Conservation (phyloP, 768 basidiomycete species). For the Dendrothele bispora region DNA sequence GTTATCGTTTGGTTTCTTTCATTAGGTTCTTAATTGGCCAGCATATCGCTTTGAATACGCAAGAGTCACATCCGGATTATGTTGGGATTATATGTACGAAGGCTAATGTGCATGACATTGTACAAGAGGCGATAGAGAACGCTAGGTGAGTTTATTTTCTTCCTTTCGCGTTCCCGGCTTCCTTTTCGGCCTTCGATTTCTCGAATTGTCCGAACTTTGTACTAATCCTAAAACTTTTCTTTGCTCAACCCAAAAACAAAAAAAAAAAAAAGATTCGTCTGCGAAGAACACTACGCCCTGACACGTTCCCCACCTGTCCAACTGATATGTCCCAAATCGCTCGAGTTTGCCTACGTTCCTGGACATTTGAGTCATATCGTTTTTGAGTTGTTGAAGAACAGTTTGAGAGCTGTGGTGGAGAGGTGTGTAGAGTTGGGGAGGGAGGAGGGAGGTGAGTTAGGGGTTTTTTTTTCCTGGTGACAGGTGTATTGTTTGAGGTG, state of each 20-base stretch:
- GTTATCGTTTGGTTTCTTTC: constrained; percentile 24
- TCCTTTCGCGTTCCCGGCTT: too few species aligned
- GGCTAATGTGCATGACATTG: constrained; percentile 94
- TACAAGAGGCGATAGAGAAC: constrained; percentile 98
- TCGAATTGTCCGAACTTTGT: too few species aligned
- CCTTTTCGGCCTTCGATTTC: too few species aligned
- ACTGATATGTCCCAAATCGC: constrained; percentile 86
- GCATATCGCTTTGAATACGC: constrained; percentile 94
- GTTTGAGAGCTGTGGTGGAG: constrained; percentile 94
- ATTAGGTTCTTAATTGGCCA: too few species aligned
- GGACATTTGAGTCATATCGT: constrained; percentile 95
- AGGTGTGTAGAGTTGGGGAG: constrained; percentile 74
- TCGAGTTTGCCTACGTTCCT: constrained; percentile 93
- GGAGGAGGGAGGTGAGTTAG: too few species aligned
- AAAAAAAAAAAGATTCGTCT: constrained; percentile 4
- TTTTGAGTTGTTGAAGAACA: constrained; percentile 98
- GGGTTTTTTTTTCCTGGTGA: too few species aligned
- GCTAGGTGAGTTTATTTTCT: too few species aligned
- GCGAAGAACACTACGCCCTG: constrained; percentile 51
- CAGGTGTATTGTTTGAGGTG: too few species aligned
- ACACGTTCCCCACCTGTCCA: constrained; percentile 96
- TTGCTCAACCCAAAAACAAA: too few species aligned
- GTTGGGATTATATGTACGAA: constrained; percentile 98
- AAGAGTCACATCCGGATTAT: constrained; percentile 86
- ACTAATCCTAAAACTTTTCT: too few species aligned